phyloP scores from a whole-genome alignment of 306 rosid species.

The Morella rubra region DNA sequence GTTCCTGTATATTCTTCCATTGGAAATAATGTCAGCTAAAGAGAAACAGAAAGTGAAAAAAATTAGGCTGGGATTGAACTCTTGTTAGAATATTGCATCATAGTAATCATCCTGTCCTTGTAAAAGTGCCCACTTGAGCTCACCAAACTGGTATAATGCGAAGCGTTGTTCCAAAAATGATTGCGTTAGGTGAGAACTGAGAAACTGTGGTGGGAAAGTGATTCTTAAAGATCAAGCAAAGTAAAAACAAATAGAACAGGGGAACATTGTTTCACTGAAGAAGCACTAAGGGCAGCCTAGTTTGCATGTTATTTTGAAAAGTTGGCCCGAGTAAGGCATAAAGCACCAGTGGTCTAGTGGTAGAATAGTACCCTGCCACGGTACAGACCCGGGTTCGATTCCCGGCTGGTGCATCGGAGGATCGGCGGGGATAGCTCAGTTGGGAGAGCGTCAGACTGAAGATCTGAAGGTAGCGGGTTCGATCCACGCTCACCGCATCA shows the following conservation, averaged over 20 bases:
- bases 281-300: no score
- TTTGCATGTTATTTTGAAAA: no score
- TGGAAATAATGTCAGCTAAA: neutral
- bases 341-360: conserved; percentile 14
- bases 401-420: conserved; percentile 34
- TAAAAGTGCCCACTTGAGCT: neutral
- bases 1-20: neutral
- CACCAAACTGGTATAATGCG: neutral
- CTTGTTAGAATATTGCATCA: neutral
- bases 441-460: no score
- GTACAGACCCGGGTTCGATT: conserved; percentile 27
- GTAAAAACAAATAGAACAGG: no score
- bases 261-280: no score
- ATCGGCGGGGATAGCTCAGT: no score
- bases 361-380: conserved; percentile 8
- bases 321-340: no score
- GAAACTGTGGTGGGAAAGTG: no score
- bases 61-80: neutral
- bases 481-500: no score
- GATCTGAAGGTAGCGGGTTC: no score
- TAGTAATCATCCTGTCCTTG: conserved; percentile 6
- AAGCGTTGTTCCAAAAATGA: neutral
- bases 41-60: neutral
- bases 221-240: no score
- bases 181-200: neutral